phyloP scores from a whole-genome alignment of 768 basidiomycete genomes.

The Botryobasidium botryosum region DNA sequence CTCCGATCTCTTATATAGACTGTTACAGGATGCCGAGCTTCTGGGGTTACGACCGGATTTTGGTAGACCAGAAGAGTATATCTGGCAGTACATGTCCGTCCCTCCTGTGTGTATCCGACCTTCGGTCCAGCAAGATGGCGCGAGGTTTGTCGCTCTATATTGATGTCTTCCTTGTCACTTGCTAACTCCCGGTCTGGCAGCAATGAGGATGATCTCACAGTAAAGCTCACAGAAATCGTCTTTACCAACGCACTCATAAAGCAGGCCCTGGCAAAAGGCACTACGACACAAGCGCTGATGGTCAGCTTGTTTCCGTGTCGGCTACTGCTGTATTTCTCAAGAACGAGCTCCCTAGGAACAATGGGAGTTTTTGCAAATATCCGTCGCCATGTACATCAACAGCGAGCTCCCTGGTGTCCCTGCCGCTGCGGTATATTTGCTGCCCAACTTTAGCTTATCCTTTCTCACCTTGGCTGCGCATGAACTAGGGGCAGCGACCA shows the following conservation, averaged over 20 bases:
- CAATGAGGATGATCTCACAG: constrained; percentile 95
- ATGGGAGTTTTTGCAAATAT: constrained; percentile 94
- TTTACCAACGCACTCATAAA: constrained; percentile 88
- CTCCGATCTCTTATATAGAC: not conserved
- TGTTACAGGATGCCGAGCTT: constrained; percentile 73
- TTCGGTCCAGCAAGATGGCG: constrained; percentile 92
- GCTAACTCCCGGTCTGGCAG: constrained; percentile 23
- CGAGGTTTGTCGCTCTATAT: constrained; percentile 25
- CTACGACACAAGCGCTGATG: constrained; percentile 81
- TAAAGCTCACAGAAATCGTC: constrained; percentile 93
- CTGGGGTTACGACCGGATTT: constrained; percentile 75
- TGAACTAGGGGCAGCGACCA: constrained; percentile 56
- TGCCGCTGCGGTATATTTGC: constrained; percentile 35
- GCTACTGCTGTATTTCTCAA: not conserved
- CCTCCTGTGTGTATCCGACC: constrained; percentile 96
- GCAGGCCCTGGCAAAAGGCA: constrained; percentile 73
- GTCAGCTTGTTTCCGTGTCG: constrained; percentile 21
- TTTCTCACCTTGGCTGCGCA: not conserved
- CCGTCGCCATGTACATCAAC: constrained; percentile 96
- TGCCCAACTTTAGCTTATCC: not conserved
- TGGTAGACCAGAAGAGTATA: constrained; percentile 89
- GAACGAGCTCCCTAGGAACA: constrained; percentile 58
- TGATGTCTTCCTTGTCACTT: not conserved
- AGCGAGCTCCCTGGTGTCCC: constrained; percentile 91
- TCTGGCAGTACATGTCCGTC: constrained; percentile 98